A percentile compares a stretch with the other conserved stretches of the same genome.
Evolutionary conservation across 306 rosid genomes (phyloP).

Genomic region (Castanea crenata): DNA sequence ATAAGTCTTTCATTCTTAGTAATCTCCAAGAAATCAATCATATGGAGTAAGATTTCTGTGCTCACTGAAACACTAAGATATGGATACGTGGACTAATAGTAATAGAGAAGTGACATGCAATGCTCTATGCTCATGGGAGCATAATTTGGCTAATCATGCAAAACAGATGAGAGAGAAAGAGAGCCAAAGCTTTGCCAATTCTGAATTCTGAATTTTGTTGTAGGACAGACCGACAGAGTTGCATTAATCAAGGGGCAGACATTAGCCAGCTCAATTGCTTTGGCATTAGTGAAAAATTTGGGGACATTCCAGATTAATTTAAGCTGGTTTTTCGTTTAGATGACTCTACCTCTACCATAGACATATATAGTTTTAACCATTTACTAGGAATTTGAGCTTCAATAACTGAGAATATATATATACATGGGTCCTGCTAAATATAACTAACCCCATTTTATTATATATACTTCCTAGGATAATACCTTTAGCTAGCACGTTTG

Average conservation of each 20-base stretch:
- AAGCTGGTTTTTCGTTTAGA: conserved; percentile 16
- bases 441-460: conserved; percentile 5
- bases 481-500: neutral
- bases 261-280: conserved; percentile 89
- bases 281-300: conserved; percentile 59
- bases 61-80: conserved; percentile 37
- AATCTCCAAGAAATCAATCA: conserved; percentile 11
- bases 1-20: conserved; percentile 3
- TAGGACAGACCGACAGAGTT: conserved; percentile 53
- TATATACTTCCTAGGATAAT: neutral
- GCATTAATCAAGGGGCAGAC: conserved; percentile 66
- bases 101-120: conserved; percentile 5
- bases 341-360: conserved; percentile 33
- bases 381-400: conserved; percentile 31
- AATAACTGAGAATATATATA: neutral
- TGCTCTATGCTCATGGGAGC: neutral
- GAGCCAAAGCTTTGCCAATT: neutral
- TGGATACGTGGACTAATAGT: conserved; percentile 27
- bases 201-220: conserved; percentile 15
- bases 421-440: too few species aligned
- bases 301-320: conserved; percentile 43
- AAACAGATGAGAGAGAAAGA: neutral
- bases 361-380: conserved; percentile 31
- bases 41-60: conserved; percentile 12
- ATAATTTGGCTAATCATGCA: conserved; percentile 33